A percentile compares a stretch with the other conserved stretches of the same genome.
Conservation (phyloP, 1,139 yeast species). For the Nakaseomyces sp. region DNA sequence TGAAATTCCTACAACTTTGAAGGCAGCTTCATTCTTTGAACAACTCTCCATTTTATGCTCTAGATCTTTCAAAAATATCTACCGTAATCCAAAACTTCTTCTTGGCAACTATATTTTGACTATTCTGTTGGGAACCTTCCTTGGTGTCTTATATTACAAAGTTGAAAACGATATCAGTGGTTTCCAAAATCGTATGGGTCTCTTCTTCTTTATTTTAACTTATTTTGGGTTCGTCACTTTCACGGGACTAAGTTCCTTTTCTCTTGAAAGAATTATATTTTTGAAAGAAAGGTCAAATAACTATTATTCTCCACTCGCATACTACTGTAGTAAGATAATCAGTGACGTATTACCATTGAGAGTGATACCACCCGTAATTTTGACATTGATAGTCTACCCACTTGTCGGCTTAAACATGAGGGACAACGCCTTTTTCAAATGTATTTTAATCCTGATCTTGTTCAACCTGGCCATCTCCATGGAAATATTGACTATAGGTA, state of each 20-base stretch:
- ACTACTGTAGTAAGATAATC: conserved; percentile 72
- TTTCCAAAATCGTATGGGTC: conserved; percentile 87
- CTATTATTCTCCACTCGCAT: conserved; percentile 79
- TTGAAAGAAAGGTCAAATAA: conserved; percentile 90
- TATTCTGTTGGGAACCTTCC: conserved; percentile 64
- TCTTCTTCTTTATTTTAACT: conserved; percentile 82
- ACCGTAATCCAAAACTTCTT: conserved; percentile 80
- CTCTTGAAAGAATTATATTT: conserved; percentile 79
- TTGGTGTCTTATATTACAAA: conserved; percentile 78
- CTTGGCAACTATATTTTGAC: conserved; percentile 77
- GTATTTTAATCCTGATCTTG: conserved; percentile 58
- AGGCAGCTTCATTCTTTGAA: conserved; percentile 47
- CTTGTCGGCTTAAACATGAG: conserved; percentile 79
- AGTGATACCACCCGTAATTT: conserved; percentile 77
- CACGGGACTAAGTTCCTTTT: conserved; percentile 83
- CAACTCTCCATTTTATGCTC: conserved; percentile 69
- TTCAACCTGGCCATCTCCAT: conserved; percentile 83
- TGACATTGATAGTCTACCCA: conserved; percentile 85
- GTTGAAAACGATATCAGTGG: conserved; percentile 87
- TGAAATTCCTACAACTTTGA: conserved; percentile 21
- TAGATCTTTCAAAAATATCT: conserved; percentile 83
- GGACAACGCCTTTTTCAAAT: conserved; percentile 65
- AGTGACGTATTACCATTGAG: conserved; percentile 88
- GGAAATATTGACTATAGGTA: conserved; percentile 80
- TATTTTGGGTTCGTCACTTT: conserved; percentile 89